A percentile compares a stretch with the other conserved stretches of the same genome.
phyloP scores from a whole-genome alignment of 805 yeast species.

The Hanseniaspora valbyensis region DNA sequence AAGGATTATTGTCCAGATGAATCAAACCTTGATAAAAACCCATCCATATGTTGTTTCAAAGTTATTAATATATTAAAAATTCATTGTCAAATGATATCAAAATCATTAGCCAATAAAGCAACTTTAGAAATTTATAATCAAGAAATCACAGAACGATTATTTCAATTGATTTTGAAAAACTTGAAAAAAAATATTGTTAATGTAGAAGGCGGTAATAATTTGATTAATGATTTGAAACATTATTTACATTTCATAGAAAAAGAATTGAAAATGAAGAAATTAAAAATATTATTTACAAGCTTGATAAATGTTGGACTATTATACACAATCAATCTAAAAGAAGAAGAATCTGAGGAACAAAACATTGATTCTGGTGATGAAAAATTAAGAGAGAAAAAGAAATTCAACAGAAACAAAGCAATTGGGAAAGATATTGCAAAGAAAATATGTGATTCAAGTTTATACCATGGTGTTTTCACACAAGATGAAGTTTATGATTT shows the following conservation, averaged over 20 bases:
- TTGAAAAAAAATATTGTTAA: conserved; percentile 65
- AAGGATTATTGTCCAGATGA: conserved; percentile 49
- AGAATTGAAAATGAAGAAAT: conserved; percentile 49
- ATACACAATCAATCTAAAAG: conserved; percentile 46
- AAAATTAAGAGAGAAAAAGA: conserved; percentile 4
- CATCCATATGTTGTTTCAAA: conserved; percentile 55
- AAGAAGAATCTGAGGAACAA: background rate
- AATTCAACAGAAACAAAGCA: conserved; percentile 25
- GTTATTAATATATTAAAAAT: conserved; percentile 52
- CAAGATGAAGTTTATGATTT: conserved; percentile 93
- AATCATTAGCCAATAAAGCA: conserved; percentile 67
- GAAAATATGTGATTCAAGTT: conserved; percentile 67
- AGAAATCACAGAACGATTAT: conserved; percentile 82
- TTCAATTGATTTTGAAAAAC: conserved; percentile 61
- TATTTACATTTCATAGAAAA: conserved; percentile 62
- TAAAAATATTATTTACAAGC: conserved; percentile 66
- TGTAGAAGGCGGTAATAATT: conserved; percentile 67
- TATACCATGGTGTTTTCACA: conserved; percentile 78
- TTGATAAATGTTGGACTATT: conserved; percentile 77
- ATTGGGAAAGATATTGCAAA: conserved; percentile 79
- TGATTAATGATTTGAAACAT: conserved; percentile 71
- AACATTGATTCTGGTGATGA: background rate
- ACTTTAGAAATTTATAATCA: conserved; percentile 88
- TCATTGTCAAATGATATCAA: conserved; percentile 63
- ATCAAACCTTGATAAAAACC: conserved; percentile 29